Conservation (phyloP, 257 asterid genomes). For the Coffea canephora region DNA sequence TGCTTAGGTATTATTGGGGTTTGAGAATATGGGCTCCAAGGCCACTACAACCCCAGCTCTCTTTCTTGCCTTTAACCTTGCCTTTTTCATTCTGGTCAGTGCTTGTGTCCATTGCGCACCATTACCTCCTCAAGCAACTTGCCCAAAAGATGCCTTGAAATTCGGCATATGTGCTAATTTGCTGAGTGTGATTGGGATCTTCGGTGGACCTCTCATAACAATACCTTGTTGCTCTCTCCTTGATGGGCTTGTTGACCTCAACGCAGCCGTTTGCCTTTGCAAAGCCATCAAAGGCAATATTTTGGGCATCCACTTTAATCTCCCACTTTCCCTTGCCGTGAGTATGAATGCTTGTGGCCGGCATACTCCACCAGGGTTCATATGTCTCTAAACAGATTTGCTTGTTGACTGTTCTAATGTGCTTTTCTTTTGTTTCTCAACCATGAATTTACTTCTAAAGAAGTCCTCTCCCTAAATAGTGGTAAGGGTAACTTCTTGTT, state of each 20-base stretch:
- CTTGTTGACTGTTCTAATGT: neutral
- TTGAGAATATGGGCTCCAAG: conserved; percentile 41
- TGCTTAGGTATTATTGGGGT: neutral
- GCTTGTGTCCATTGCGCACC: conserved; percentile 38
- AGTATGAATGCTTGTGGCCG: conserved; percentile 47
- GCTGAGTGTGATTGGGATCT: conserved; percentile 31
- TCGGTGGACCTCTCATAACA: conserved; percentile 43
- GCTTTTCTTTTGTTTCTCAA: neutral
- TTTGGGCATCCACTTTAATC: conserved; percentile 53
- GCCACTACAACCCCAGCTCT: conserved; percentile 35
- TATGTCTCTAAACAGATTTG: conserved; percentile 28
- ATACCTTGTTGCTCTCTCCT: conserved; percentile 43
- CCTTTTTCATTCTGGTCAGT: conserved; percentile 43
- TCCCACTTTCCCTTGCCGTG: conserved; percentile 39
- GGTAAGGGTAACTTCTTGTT: neutral
- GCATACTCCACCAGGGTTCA: conserved; percentile 41
- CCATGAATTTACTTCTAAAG: too few relatives aligned
- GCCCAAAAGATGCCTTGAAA: conserved; percentile 58
- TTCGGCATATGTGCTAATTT: conserved; percentile 56
- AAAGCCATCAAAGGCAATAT: conserved; percentile 58
- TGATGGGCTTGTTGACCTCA: conserved; percentile 38
- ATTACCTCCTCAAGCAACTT: conserved; percentile 11
- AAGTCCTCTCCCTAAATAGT: neutral
- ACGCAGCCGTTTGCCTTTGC: conserved; percentile 62
- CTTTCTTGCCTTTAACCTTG: conserved; percentile 45